phyloP scores from a whole-genome alignment of 805 yeast genomes.

The Lachancea fermentati region DNA sequence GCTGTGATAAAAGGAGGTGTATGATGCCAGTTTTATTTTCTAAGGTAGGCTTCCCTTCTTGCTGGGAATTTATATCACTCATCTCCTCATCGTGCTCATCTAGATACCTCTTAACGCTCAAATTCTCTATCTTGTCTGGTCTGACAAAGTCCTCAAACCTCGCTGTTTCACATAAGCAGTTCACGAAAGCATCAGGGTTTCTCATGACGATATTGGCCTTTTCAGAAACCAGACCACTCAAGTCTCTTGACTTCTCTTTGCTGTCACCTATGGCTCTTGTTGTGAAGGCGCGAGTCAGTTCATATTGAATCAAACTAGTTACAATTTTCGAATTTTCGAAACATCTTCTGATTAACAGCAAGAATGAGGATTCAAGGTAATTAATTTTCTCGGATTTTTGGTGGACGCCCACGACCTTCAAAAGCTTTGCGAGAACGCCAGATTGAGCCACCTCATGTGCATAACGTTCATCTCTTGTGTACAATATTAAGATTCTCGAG shows the following conservation, averaged over 20 bases:
- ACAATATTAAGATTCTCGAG: conserved; percentile 50
- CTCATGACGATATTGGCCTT: conserved; percentile 41
- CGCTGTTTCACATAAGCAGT: conserved; percentile 38
- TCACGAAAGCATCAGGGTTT: conserved; percentile 45
- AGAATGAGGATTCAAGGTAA: conserved; percentile 43
- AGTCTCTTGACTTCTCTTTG: conserved; percentile 37
- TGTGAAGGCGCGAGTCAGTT: conserved; percentile 42
- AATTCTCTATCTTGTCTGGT: conserved; percentile 25
- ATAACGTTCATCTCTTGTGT: conserved; percentile 40
- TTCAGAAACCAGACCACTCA: conserved; percentile 44
- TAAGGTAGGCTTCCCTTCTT: conserved; percentile 11
- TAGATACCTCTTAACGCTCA: conserved; percentile 23
- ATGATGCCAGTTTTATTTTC: conserved; percentile 51
- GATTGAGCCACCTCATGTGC: conserved; percentile 42
- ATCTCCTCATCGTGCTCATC: conserved; percentile 19
- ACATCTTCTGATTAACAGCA: conserved; percentile 58
- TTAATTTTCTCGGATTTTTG: conserved; percentile 36
- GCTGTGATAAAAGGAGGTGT: conserved; percentile 55
- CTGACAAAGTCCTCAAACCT: conserved; percentile 43
- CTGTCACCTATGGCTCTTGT: conserved; percentile 30
- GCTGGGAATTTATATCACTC: conserved; percentile 16
- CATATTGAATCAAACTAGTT: conserved; percentile 43
- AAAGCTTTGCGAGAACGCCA: conserved; percentile 41
- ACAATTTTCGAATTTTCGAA: conserved; percentile 56
- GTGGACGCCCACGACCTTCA: conserved; percentile 37